Conservation (phyloP, 2,329 filamentous ascomycete species). For the Thelonectria blattea region DNA sequence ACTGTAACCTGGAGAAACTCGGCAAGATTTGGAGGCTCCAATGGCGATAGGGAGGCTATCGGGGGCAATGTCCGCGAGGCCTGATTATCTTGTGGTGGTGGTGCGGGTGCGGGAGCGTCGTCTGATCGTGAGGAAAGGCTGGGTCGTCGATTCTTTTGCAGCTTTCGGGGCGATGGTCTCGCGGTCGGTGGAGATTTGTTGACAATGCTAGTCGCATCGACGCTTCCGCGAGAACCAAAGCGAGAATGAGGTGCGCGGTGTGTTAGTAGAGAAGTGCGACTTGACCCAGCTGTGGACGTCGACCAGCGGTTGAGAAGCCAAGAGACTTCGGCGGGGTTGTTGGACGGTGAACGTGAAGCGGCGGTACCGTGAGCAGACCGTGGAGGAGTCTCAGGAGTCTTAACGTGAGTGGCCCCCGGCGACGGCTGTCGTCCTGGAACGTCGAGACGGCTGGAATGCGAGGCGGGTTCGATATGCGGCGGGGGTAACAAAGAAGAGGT, state of each 20-base stretch:
- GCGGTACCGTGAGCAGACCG: slow-evolving; percentile 18
- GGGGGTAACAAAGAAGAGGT: slow-evolving; percentile 53
- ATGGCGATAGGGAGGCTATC: slow-evolving; percentile 34
- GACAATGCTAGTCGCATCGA: slow-evolving; percentile 48
- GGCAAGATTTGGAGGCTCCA: slow-evolving; percentile 31
- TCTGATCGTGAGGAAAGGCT: slow-evolving; percentile 33
- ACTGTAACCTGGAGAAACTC: slow-evolving; percentile 30
- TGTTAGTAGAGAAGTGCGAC: slow-evolving; percentile 47
- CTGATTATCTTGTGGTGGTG: slow-evolving; percentile 23
- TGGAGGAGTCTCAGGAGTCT: slow-evolving; percentile 27
- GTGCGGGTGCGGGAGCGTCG: slow-evolving; percentile 9
- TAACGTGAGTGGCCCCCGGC: slow-evolving; percentile 22
- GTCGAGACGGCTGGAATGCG: slow-evolving; percentile 24
- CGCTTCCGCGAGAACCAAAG: slow-evolving; percentile 50
- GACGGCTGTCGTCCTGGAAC: slow-evolving; percentile 30
- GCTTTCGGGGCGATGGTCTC: slow-evolving; percentile 44
- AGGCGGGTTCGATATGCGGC: slow-evolving; percentile 40
- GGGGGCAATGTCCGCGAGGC: slow-evolving; percentile 33
- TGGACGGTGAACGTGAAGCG: slow-evolving; percentile 37
- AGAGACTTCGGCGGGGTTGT: slow-evolving; percentile 49
- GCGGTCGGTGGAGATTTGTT: slow-evolving; percentile 40
- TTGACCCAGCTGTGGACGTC: slow-evolving; percentile 58
- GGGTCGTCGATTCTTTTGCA: slow-evolving; percentile 47
- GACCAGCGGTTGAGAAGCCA: slow-evolving; percentile 61
- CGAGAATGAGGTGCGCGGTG: slow-evolving; percentile 43